A percentile compares a stretch with the other conserved stretches of the same genome.
Evolutionary conservation across 2,329 filamentous ascomycete species (phyloP).

Genomic region (Fusarium xylarioides): DNA sequence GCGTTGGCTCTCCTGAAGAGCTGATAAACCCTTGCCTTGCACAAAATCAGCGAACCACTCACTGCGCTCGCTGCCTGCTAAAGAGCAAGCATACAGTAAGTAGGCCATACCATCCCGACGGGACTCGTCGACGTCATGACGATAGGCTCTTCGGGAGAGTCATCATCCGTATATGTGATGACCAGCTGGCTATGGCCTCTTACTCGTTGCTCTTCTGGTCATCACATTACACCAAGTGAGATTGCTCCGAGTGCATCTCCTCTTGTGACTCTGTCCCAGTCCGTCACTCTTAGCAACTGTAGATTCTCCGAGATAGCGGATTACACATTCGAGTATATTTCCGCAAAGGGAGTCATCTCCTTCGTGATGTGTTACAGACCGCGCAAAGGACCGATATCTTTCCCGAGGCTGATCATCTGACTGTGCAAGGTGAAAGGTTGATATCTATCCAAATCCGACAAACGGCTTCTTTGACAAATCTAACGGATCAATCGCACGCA

Average conservation of each 20-base stretch:
- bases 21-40: constrained; percentile 3
- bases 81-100: constrained; percentile 1
- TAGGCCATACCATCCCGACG: neutral
- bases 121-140: constrained; percentile 14
- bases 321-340: constrained; percentile 24
- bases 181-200: neutral
- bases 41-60: neutral
- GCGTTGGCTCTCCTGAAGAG: constrained; percentile 2
- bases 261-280: neutral
- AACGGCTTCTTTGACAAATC: neutral
- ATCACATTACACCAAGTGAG: constrained; percentile 22
- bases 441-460: neutral
- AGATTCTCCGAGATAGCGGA: constrained; percentile 13
- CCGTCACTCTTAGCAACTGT: neutral
- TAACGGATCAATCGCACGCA: neutral
- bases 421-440: neutral
- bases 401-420: neutral
- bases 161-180: neutral
- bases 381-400: constrained; percentile 31
- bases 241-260: constrained; percentile 19
- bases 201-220: neutral
- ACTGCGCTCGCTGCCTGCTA: neutral
- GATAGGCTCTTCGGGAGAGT: neutral
- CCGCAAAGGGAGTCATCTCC: constrained; percentile 32
- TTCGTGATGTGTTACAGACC: constrained; percentile 19